Conservation (phyloP, 495 filamentous ascomycete genomes). For the Elaphomyces granulatus region DNA sequence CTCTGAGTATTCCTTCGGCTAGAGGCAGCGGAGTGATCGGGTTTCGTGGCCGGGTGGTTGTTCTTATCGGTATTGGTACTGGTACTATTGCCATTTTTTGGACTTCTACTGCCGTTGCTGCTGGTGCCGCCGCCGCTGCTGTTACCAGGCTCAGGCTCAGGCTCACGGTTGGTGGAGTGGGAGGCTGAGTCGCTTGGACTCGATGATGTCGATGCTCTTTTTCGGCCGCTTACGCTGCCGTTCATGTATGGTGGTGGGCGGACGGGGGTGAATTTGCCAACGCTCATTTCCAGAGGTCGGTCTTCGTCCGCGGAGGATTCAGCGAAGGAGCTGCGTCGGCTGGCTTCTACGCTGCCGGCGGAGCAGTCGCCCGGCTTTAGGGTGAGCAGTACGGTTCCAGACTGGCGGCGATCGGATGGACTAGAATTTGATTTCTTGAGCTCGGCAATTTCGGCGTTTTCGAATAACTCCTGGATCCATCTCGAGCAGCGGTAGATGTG, state of each 20-base stretch:
- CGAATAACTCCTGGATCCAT: constrained; percentile 69
- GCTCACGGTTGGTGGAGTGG: constrained; percentile 5
- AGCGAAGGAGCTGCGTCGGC: constrained; percentile 28
- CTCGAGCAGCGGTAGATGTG: constrained; percentile 56
- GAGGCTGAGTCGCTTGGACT: constrained; percentile 8
- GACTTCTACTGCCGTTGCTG: background rate
- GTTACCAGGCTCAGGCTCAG: constrained; percentile 8
- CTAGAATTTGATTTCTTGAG: constrained; percentile 16
- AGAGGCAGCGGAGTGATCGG: background rate
- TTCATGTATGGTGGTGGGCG: constrained; percentile 9
- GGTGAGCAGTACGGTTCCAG: background rate
- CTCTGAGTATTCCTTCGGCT: background rate
- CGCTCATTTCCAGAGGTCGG: constrained; percentile 62
- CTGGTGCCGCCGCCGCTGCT: constrained; percentile 6
- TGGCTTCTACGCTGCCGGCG: constrained; percentile 15
- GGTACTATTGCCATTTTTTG: background rate
- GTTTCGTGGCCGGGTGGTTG: too few species aligned
- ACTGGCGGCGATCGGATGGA: constrained; percentile 4
- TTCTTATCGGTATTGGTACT: background rate
- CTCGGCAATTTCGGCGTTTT: constrained; percentile 34
- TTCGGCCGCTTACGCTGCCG: constrained; percentile 3
- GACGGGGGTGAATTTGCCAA: constrained; percentile 24
- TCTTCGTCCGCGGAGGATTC: constrained; percentile 75
- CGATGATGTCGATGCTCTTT: constrained; percentile 11
- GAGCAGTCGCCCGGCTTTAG: background rate